Percentiles rank a stretch among this genome's conserved stretches.
Conservation (phyloP, 139 green algal genomes). For the Auxenochlorella pyrenoidosa region DNA sequence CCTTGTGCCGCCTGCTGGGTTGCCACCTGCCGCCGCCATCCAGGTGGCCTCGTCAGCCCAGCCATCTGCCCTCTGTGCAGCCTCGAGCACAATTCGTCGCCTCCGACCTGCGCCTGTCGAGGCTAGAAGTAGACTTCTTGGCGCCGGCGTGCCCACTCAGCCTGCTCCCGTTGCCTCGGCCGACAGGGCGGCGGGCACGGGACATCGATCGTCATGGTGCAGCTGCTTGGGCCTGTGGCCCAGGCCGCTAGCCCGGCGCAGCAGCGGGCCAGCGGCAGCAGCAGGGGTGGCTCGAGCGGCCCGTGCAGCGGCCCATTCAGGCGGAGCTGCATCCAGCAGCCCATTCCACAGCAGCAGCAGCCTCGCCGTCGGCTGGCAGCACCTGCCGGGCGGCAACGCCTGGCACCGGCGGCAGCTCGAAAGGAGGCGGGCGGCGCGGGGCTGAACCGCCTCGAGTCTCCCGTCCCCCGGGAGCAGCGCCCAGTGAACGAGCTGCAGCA, state of each 20-base stretch:
- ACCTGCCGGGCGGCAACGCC: not conserved
- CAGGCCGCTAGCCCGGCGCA: not conserved
- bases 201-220: not conserved
- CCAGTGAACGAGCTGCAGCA: conserved; percentile 84
- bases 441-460: conserved; percentile 67
- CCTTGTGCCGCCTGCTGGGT: no score
- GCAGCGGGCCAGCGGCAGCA: not conserved
- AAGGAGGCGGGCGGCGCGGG: conserved; percentile 18
- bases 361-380: not conserved
- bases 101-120: not conserved
- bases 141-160: not conserved
- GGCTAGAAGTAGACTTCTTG: not conserved
- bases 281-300: not conserved
- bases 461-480: conserved; percentile 83
- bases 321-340: not conserved
- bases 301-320: not conserved
- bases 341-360: not conserved
- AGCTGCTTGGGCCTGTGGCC: not conserved
- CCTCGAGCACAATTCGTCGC: no score
- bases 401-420: not conserved
- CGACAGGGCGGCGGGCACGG: not conserved
- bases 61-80: no score
- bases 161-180: not conserved
- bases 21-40: no score
- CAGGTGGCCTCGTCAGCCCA: no score